phyloP scores from a whole-genome alignment of 768 basidiomycete species.

The Termitomyces sp. region DNA sequence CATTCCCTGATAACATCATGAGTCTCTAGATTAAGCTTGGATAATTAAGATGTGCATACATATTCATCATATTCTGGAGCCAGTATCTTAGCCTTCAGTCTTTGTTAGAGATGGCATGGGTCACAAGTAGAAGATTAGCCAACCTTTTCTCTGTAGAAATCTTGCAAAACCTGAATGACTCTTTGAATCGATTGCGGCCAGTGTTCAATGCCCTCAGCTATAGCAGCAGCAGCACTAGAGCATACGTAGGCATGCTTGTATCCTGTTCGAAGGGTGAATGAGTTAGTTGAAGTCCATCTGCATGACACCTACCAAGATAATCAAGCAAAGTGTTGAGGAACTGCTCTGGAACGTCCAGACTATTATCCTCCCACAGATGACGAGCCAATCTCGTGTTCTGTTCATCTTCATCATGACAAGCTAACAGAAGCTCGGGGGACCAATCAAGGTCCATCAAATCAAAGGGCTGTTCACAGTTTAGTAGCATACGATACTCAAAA shows the following conservation, averaged over 20 bases:
- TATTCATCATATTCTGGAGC: conserved; percentile 93
- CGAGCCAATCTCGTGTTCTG: conserved; percentile 82
- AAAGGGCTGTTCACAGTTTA: conserved; percentile 57
- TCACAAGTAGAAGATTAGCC: neutral
- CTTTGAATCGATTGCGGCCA: conserved; percentile 56
- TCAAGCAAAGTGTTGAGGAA: conserved; percentile 55
- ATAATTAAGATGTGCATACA: conserved; percentile 39
- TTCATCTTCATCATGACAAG: conserved; percentile 81
- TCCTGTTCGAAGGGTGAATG: conserved; percentile 35
- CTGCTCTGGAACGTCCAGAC: conserved; percentile 76
- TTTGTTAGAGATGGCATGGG: neutral
- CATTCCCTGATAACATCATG: conserved; percentile 66
- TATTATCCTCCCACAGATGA: conserved; percentile 94
- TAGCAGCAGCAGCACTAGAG: conserved; percentile 60
- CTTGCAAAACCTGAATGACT: conserved; percentile 54
- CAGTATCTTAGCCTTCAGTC: conserved; percentile 71
- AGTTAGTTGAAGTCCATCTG: neutral
- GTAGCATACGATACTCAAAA: neutral
- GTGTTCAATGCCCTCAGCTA: conserved; percentile 73
- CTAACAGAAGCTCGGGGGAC: conserved; percentile 85
- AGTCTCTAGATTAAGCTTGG: neutral
- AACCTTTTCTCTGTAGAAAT: conserved; percentile 83
- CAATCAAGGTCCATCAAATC: conserved; percentile 95
- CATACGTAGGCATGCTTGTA: conserved; percentile 84
- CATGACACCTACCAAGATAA: conserved; percentile 58